Evolutionary conservation across 2,329 filamentous ascomycete species (phyloP).

Genomic region (Venturia aucupariae): DNA sequence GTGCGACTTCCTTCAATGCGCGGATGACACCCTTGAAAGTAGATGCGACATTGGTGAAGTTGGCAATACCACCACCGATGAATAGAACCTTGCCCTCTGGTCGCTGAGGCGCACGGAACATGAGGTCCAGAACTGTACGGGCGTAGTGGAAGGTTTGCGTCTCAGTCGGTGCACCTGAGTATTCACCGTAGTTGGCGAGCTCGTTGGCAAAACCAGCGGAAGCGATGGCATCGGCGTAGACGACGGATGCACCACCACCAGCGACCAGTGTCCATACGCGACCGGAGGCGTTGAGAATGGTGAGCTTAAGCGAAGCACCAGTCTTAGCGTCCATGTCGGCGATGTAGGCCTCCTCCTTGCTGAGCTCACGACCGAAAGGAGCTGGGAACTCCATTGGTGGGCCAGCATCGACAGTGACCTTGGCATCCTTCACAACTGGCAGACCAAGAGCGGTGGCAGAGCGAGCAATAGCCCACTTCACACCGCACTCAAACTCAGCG

Average conservation of each 20-base stretch:
- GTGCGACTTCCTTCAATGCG: conserved; percentile 82
- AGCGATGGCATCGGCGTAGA: conserved; percentile 97
- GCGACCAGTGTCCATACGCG: conserved; percentile 98
- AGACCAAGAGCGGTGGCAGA: conserved; percentile 82
- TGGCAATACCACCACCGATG: conserved; percentile 99
- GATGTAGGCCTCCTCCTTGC: conserved; percentile 99
- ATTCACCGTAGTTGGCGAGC: conserved; percentile 99
- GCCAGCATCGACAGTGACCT: conserved; percentile 89
- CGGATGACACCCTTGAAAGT: conserved; percentile 99
- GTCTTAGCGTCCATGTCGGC: conserved; percentile 98
- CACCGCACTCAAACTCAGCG: conserved; percentile 97
- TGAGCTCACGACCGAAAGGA: conserved; percentile 95
- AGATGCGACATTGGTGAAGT: conserved; percentile 99
- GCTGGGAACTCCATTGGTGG: conserved; percentile 98
- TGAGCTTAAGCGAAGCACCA: conserved; percentile 96
- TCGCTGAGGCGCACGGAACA: conserved; percentile 80
- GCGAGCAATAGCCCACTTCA: conserved; percentile 96
- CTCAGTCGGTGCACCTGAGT: conserved; percentile 97
- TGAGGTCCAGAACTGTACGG: conserved; percentile 89
- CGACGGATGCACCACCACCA: conserved; percentile 98
- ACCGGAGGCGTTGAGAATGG: conserved; percentile 82
- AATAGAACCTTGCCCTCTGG: conserved; percentile 97
- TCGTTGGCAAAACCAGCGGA: conserved; percentile 91
- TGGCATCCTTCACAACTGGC: conserved; percentile 50
- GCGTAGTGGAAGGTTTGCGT: conserved; percentile 99